Base-by-base conservation (phyloP, 78 protist genomes). In the Dictyostelium citrinum region DNA sequence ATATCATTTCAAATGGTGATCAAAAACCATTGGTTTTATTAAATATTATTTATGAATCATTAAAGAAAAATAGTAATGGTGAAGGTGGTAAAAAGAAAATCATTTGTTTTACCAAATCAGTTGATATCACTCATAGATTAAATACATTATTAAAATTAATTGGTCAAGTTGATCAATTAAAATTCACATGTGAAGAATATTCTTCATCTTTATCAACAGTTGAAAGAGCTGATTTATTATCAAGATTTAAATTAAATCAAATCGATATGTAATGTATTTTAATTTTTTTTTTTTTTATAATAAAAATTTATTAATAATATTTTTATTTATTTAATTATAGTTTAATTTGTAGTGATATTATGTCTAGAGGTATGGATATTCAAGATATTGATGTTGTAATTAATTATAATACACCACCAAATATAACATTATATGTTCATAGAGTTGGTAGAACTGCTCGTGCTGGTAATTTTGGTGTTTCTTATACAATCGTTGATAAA, bases 371-470 rank as follows among this genome's bases (percentile, higher is more conserved):
- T 74, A 96, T 99, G 35, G 99, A 99, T 75, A 98, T 99, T 35
- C 98, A 98, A 17, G 77, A 80, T 60, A 99, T 99, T 12, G 99
- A 96, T 67, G 58, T 96, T 1, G 99, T 99, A 31, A 72, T 99
- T 70, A 99, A 99, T 84, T 99, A 84, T 90, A 99, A 99, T 64
- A 24, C 99, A 41, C 99, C 99, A 29, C 71, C 90, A 24, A 24
- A 81, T 82, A 64, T 98, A 11, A 96, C 97, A 58, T 92, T 96
- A 68, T 99, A 99, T 97, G 96, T 99, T 22, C 99, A 99, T 75
- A 96, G 99, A 43, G 99, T 98, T 17, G 99, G 99, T n/a, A 78
- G 99, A 29, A 99, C 99, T 10, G 99, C 99, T 20, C 96, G 99
- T 8, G 99, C 99, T 2, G 99, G 99, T n/a, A 74, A 46, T 31